phyloP scores from a whole-genome alignment of 148 eudicot species.

The Heliamphora exappendiculata region DNA sequence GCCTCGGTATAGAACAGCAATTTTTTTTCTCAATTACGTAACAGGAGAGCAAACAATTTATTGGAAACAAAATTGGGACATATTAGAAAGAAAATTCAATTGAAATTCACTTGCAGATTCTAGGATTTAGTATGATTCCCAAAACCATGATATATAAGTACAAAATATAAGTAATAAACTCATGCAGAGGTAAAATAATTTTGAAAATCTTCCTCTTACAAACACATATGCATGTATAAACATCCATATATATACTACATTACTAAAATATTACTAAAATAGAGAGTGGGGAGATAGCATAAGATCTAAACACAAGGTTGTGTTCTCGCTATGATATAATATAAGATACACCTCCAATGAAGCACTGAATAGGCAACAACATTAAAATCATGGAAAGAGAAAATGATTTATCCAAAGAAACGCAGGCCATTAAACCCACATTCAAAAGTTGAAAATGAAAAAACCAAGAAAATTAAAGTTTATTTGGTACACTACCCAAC shows the following conservation, averaged over 20 bases:
- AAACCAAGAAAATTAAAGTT: too few relatives aligned
- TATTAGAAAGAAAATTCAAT: background rate
- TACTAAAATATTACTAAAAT: too few relatives aligned
- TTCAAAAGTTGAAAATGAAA: too few relatives aligned
- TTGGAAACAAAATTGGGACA: too few relatives aligned
- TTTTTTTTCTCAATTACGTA: too few relatives aligned
- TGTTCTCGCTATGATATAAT: background rate
- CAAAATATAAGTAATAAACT: background rate
- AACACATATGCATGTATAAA: background rate
- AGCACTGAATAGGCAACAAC: background rate
- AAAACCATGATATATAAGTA: background rate
- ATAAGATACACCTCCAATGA: background rate
- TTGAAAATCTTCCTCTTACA: background rate
- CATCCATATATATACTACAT: background rate
- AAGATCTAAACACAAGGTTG: background rate
- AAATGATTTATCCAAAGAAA: background rate
- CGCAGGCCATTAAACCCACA: background rate
- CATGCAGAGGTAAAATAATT: background rate
- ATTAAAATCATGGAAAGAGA: background rate
- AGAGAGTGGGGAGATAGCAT: background rate
- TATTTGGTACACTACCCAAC: background rate
- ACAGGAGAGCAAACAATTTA: too few relatives aligned
- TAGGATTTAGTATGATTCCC: too few relatives aligned
- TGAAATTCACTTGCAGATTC: background rate
- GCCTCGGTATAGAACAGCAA: too few relatives aligned